phyloP scores from a whole-genome alignment of 768 basidiomycete species.

The Hirschioporus abietinus region DNA sequence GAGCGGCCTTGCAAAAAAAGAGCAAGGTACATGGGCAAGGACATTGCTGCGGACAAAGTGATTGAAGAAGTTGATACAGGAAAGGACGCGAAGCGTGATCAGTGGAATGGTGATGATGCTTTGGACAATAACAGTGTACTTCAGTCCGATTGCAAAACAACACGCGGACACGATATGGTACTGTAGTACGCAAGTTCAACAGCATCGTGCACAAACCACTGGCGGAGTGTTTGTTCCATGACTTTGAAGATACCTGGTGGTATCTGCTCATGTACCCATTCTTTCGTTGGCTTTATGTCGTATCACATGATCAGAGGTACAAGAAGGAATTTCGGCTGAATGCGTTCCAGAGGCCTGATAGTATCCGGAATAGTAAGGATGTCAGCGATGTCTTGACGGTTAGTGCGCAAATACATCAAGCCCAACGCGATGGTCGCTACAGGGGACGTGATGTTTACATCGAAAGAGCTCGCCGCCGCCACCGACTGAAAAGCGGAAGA shows the following conservation, averaged over 20 bases:
- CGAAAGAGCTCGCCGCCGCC: conserved; percentile 49
- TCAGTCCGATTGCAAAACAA: conserved; percentile 88
- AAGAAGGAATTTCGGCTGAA: conserved; percentile 85
- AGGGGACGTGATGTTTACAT: conserved; percentile 86
- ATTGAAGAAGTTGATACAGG: conserved; percentile 71
- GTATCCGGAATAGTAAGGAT: too few species aligned
- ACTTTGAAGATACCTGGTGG: too few species aligned
- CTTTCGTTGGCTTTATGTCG: conserved; percentile 58
- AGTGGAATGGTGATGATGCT: conserved; percentile 98
- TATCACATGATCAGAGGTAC: conserved; percentile 87
- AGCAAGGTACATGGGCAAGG: conserved; percentile 84
- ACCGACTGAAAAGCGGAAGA: conserved; percentile 28
- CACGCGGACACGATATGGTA: conserved; percentile 88
- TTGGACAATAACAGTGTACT: conserved; percentile 91
- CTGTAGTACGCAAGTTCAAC: too few species aligned
- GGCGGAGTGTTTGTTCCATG: too few species aligned
- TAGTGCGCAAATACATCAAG: conserved; percentile 87
- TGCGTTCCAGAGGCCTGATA: conserved; percentile 68
- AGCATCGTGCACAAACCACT: too few species aligned
- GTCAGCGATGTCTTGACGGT: conserved; percentile 80
- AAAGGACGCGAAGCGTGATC: conserved; percentile 92
- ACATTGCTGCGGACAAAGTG: conserved; percentile 90
- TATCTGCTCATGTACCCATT: conserved; percentile 70
- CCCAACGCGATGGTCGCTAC: conserved; percentile 88
- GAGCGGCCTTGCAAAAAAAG: conserved; percentile 96